These are phyloP conservation scores for Beauveria asiatica DNA, from an alignment of 2,329 filamentous ascomycete genomes.

Conservation along the genomic window DNA sequence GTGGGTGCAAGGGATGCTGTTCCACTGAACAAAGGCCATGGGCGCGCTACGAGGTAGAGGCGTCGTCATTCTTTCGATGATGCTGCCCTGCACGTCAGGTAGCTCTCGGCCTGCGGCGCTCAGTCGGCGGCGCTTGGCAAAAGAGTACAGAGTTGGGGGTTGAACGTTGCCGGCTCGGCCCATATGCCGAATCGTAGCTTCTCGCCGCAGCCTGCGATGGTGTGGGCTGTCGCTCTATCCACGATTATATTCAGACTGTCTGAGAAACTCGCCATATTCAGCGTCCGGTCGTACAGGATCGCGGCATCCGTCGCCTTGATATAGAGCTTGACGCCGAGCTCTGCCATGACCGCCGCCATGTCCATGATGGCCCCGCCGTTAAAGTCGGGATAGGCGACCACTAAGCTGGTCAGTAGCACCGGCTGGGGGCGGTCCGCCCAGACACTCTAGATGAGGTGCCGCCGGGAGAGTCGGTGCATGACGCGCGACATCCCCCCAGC, in stretches of 20 bases:
- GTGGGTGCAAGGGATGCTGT: conserved; percentile 57
- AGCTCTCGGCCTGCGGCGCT: conserved; percentile 49
- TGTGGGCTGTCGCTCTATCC: conserved; percentile 38
- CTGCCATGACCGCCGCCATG: conserved; percentile 46
- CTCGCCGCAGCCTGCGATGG: conserved; percentile 35
- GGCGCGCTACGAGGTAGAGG: conserved; percentile 43
- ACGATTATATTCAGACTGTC: conserved; percentile 45
- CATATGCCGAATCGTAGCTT: conserved; percentile 54
- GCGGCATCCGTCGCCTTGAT: conserved; percentile 54
- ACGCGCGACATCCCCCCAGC: conserved; percentile 55
- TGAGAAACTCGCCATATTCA: conserved; percentile 50
- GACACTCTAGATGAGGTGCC: conserved; percentile 50
- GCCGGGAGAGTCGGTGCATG: conserved; percentile 52
- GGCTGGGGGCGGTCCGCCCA: conserved; percentile 43
- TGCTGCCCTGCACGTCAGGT: conserved; percentile 52
- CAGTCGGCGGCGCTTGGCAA: conserved; percentile 55
- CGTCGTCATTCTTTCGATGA: conserved; percentile 45
- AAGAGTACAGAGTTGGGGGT: conserved; percentile 49
- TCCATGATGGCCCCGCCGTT: conserved; percentile 46
- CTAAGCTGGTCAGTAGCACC: conserved; percentile 57
- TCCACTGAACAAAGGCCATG: conserved; percentile 58
- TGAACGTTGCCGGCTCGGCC: conserved; percentile 63
- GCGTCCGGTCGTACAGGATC: conserved; percentile 55
- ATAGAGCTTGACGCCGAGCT: conserved; percentile 52
- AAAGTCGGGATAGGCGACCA: conserved; percentile 50